These are phyloP conservation scores for Ophiostoma sp. DNA, from an alignment of 2,329 filamentous ascomycete species.

Conservation along the genomic window DNA sequence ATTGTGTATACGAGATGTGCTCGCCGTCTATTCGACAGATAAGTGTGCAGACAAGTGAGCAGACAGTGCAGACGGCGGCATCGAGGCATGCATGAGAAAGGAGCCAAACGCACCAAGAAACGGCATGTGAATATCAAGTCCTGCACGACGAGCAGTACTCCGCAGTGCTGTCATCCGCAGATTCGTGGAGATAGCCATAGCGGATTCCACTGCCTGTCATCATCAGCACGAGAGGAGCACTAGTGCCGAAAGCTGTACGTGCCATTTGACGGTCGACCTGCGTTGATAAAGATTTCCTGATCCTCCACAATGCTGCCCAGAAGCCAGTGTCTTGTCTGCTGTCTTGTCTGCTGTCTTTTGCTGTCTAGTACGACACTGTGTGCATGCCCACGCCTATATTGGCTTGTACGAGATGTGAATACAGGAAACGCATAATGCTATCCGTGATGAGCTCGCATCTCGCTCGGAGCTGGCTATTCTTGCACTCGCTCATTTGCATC, in stretches of 20 bases:
- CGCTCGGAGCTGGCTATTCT: too few relatives aligned
- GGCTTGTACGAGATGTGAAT: too few relatives aligned
- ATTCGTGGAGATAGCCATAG: slow-evolving; percentile 1
- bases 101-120: not conserved
- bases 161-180: not conserved
- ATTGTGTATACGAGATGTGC: too few relatives aligned
- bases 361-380: too few relatives aligned
- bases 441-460: too few relatives aligned
- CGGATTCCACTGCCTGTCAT: not conserved
- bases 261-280: too few relatives aligned
- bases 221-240: not conserved
- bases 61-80: not conserved
- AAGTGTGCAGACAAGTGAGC: not conserved
- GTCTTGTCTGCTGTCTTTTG: too few relatives aligned
- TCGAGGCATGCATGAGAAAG: not conserved
- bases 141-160: not conserved
- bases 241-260: not conserved
- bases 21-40: not conserved
- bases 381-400: too few relatives aligned
- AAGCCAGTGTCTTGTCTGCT: too few relatives aligned
- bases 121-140: not conserved
- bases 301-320: too few relatives aligned
- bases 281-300: too few relatives aligned
- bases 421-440: too few relatives aligned
- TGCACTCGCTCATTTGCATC: not conserved